Evolutionary conservation across 768 basidiomycete species (phyloP).

Genomic region (Boletus rufocinnamomeus): DNA sequence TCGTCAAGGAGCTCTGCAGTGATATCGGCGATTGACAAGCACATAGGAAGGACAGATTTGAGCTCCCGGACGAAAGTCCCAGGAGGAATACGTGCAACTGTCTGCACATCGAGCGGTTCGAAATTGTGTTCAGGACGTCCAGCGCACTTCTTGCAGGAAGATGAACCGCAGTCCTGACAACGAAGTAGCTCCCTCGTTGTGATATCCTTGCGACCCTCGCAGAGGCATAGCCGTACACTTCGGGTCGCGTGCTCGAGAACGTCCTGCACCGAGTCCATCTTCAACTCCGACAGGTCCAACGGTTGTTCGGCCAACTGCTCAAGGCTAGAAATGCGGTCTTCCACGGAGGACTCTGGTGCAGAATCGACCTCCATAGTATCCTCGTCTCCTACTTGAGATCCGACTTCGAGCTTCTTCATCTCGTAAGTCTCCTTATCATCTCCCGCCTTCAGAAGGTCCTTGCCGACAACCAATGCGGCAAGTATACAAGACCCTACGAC

Average conservation of each 20-base stretch:
- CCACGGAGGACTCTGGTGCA: slow-evolving; percentile 29
- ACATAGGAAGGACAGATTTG: slow-evolving; percentile 87
- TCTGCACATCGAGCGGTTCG: slow-evolving; percentile 49
- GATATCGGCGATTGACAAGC: slow-evolving; percentile 58
- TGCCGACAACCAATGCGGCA: slow-evolving; percentile 71
- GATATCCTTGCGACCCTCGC: slow-evolving; percentile 84
- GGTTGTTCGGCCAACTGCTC: slow-evolving; percentile 62
- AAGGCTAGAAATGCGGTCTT: slow-evolving; percentile 69
- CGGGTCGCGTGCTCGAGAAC: slow-evolving; percentile 65
- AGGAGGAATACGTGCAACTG: slow-evolving; percentile 66
- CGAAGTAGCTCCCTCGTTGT: slow-evolving; percentile 63
- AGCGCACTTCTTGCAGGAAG: slow-evolving; percentile 84
- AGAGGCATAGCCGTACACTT: slow-evolving; percentile 82
- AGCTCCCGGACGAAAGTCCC: slow-evolving; percentile 72
- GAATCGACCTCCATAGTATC: slow-evolving; percentile 54
- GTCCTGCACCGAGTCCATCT: slow-evolving; percentile 47
- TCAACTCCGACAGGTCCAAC: slow-evolving; percentile 66
- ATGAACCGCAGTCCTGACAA: slow-evolving; percentile 75
- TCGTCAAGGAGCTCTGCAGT: slow-evolving; percentile 52
- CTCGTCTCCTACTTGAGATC: slow-evolving; percentile 30
- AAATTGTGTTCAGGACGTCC: slow-evolving; percentile 90
- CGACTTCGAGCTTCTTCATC: slow-evolving; percentile 49
- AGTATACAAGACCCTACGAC: slow-evolving; percentile 91
- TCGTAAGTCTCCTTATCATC: slow-evolving; percentile 70
- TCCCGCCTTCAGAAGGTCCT: slow-evolving; percentile 66